Evolutionary conservation across 2,329 filamentous ascomycete species (phyloP), one percentile per base, ranked within the genome.

Genomic region (Fusarium robinianum): DNA sequence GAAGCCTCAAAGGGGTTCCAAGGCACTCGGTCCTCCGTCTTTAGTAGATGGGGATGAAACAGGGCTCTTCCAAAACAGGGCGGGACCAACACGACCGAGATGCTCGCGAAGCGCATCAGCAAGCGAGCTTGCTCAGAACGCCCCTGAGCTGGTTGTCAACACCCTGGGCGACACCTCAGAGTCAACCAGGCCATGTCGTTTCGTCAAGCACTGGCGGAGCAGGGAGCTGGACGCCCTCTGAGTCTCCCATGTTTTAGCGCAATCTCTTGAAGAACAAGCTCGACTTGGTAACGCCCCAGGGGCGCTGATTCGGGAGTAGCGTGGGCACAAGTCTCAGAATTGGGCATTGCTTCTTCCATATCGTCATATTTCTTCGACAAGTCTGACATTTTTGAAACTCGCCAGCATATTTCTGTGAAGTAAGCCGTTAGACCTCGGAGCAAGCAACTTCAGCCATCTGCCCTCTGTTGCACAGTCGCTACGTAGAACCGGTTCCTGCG

Each of bases 191-290:
- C 11, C 21, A 33, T 22, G 39, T 38, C 38, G 38, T 52, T 45
- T 37, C 27, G 24, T 26, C 42, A 29, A 43, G 15, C 26, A 8
- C 21, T 22, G 43, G 44, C 49, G 55, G 50, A 46, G 31, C 41
- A 23, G n/a, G 30, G n/a, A 43, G 44, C 32, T 50, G 33, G 25
- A 44, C 39, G 33, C 46, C 35, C 54, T 41, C 53, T 48, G 45
- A 53, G 32, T 40, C 40, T 29, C n/a, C 36, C 46, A 31, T 55
- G 51, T 60, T 59, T 55, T 58, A 60, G 56, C 44, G 51, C 23
- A 29, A 26, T 50, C 35, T 46, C 37, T n/a, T 33, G 34, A 35
- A n/a, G 23, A 21, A 31, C 18, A 24, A 32, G 29, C 12, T 33
- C 21, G 6, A 30, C 17, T 25, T 19, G 17, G 12, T n/a, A n/a